These are phyloP conservation scores for Geotrichum aggregatum DNA, from an alignment of 1,139 yeast genomes.

Conservation along the genomic window DNA sequence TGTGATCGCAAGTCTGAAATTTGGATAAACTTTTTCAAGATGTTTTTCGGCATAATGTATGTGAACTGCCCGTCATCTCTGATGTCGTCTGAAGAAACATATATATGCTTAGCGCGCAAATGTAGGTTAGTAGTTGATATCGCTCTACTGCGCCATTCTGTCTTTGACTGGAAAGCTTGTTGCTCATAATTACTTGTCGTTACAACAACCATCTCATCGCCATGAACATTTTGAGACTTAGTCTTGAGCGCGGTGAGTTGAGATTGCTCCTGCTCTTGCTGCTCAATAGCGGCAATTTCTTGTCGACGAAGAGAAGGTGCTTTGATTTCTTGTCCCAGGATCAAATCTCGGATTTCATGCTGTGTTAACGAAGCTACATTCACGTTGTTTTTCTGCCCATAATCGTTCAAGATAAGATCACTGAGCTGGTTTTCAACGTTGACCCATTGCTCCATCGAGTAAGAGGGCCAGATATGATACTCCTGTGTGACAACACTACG, in stretches of 20 bases:
- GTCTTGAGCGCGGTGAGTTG: constrained; percentile 76
- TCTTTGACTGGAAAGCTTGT: constrained; percentile 72
- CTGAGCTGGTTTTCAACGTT: constrained; percentile 81
- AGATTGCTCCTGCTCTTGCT: constrained; percentile 44
- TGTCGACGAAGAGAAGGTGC: constrained; percentile 85
- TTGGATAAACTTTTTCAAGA: constrained; percentile 71
- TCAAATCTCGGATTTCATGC: constrained; percentile 87
- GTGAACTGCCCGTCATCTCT: constrained; percentile 57
- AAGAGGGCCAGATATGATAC: constrained; percentile 92
- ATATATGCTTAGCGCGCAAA: constrained; percentile 71
- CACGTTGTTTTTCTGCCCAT: constrained; percentile 79
- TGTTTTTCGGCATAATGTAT: constrained; percentile 75
- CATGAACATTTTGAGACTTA: constrained; percentile 85
- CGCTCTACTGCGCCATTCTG: constrained; percentile 90
- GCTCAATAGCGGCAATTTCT: constrained; percentile 75
- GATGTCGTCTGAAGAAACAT: constrained; percentile 57
- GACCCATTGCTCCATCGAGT: constrained; percentile 86
- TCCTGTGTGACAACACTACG: constrained; percentile 62
- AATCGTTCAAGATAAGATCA: constrained; percentile 81
- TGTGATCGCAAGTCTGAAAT: constrained; percentile 79
- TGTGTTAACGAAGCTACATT: constrained; percentile 86
- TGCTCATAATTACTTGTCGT: constrained; percentile 90
- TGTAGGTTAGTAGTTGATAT: constrained; percentile 71
- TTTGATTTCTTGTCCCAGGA: constrained; percentile 87
- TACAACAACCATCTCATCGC: constrained; percentile 91